A percentile compares a stretch with the other conserved stretches of the same genome.
Conservation (phyloP, 208 protist genomes). For the Trypanosoma melophagium region DNA sequence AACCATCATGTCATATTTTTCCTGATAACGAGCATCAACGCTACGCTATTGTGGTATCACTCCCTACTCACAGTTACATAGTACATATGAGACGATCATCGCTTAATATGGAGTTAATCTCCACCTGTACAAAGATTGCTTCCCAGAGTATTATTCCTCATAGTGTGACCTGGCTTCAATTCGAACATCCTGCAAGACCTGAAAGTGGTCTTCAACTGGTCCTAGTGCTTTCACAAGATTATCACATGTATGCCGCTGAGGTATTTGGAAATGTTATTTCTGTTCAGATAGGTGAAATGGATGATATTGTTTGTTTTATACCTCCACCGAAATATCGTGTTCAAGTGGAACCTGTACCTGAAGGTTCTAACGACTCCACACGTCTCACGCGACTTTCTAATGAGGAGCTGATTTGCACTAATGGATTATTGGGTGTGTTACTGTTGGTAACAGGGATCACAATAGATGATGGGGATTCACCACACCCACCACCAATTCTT, state of each 20-base stretch:
- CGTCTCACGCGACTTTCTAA: conserved; percentile 21
- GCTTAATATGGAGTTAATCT: conserved; percentile 23
- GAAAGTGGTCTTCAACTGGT: conserved; percentile 18
- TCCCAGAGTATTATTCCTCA: conserved; percentile 11
- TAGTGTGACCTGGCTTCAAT: conserved; percentile 16
- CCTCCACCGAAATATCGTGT: conserved; percentile 7
- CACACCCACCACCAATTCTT: not conserved
- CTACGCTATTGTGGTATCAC: conserved; percentile 15
- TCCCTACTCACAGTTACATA: conserved; percentile 18
- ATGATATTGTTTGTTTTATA: conserved; percentile 16
- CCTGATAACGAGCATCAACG: conserved; percentile 10
- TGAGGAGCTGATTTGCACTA: conserved; percentile 22
- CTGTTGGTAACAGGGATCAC: conserved; percentile 16
- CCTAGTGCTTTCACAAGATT: conserved; percentile 39
- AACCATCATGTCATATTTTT: not conserved
- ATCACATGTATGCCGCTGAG: conserved; percentile 43
- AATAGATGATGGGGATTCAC: conserved; percentile 10
- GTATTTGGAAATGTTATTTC: conserved; percentile 29
- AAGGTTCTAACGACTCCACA: conserved; percentile 2
- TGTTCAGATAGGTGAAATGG: conserved; percentile 9
- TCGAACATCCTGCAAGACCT: conserved; percentile 10
- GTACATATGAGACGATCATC: conserved; percentile 21
- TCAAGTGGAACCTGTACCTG: not conserved
- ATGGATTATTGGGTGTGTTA: conserved; percentile 23
- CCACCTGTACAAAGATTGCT: conserved; percentile 17